Conservation (phyloP, 2,329 filamentous ascomycete genomes). For the Nemania sp. region DNA sequence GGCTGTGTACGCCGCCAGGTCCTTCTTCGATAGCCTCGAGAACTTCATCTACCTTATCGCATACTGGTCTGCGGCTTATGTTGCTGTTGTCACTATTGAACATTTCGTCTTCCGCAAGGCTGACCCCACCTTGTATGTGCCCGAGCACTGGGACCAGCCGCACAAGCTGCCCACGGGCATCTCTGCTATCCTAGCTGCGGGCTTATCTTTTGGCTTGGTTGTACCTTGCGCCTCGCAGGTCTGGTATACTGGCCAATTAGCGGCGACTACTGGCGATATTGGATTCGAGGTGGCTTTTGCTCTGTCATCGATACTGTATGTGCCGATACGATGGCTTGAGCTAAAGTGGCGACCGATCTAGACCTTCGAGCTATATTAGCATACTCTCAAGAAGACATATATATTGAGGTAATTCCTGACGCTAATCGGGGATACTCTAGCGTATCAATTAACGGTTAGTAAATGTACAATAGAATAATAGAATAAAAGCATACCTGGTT, state of each 20-base stretch:
- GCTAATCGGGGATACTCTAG: no score
- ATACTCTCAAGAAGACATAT: not conserved
- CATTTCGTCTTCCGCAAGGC: conserved; percentile 55
- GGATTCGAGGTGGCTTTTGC: conserved; percentile 74
- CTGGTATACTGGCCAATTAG: conserved; percentile 66
- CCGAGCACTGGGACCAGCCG: conserved; percentile 54
- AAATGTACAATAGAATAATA: no score
- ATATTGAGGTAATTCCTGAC: not conserved
- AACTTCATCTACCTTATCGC: conserved; percentile 69
- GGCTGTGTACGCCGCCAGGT: conserved; percentile 64
- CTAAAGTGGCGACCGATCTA: conserved; percentile 42
- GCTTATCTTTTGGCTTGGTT: conserved; percentile 62
- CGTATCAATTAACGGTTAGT: no score
- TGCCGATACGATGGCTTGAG: conserved; percentile 58
- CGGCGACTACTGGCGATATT: conserved; percentile 69
- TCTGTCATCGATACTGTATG: conserved; percentile 58
- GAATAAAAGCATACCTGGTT: no score
- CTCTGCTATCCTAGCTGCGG: conserved; percentile 65
- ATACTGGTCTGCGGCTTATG: conserved; percentile 69
- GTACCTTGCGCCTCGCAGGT: conserved; percentile 71
- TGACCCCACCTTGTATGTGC: conserved; percentile 52
- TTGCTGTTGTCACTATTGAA: conserved; percentile 60
- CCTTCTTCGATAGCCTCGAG: conserved; percentile 69
- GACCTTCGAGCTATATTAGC: not conserved
- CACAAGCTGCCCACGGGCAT: conserved; percentile 55